phyloP scores from a whole-genome alignment of 2,329 filamentous ascomycete species.

The Fusarium chuoi region DNA sequence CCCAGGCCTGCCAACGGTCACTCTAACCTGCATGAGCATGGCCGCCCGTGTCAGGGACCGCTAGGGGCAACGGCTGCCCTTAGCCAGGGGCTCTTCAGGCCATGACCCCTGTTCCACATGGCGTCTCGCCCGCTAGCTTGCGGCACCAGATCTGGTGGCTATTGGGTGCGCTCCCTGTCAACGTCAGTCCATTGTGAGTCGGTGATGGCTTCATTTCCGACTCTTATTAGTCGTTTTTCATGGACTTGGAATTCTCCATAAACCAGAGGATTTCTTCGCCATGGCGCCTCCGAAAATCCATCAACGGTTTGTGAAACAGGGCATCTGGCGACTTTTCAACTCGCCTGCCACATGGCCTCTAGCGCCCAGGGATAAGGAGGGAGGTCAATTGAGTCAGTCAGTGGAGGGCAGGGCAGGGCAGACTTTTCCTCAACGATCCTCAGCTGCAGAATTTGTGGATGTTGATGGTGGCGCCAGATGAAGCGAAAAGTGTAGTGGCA shows the following conservation, averaged over 20 bases:
- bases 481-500: slow-evolving; percentile 14
- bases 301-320: slow-evolving; percentile 17
- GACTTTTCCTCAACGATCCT: neutral
- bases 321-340: slow-evolving; percentile 1
- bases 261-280: neutral
- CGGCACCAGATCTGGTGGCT: slow-evolving; percentile 1
- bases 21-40: slow-evolving; percentile 30
- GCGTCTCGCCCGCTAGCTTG: slow-evolving; percentile 23
- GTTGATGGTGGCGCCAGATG: slow-evolving; percentile 14
- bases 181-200: slow-evolving; percentile 39
- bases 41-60: slow-evolving; percentile 24
- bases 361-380: slow-evolving; percentile 9
- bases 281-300: neutral
- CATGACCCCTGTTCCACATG: slow-evolving; percentile 35
- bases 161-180: slow-evolving; percentile 12
- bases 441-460: neutral
- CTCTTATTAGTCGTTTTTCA: slow-evolving; percentile 34
- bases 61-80: slow-evolving; percentile 32
- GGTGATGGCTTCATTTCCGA: slow-evolving; percentile 43
- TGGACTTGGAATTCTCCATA: slow-evolving; percentile 8
- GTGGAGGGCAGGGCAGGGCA: neutral
- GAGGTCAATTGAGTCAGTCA: slow-evolving; percentile 11
- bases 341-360: slow-evolving; percentile 1
- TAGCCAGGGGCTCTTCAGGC: slow-evolving; percentile 29
- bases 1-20: slow-evolving; percentile 3